Evolutionary conservation across 129 eudicot genomes (phyloP), one percentile per base, ranked within the genome.

Genomic region (Artemisia argyi): DNA sequence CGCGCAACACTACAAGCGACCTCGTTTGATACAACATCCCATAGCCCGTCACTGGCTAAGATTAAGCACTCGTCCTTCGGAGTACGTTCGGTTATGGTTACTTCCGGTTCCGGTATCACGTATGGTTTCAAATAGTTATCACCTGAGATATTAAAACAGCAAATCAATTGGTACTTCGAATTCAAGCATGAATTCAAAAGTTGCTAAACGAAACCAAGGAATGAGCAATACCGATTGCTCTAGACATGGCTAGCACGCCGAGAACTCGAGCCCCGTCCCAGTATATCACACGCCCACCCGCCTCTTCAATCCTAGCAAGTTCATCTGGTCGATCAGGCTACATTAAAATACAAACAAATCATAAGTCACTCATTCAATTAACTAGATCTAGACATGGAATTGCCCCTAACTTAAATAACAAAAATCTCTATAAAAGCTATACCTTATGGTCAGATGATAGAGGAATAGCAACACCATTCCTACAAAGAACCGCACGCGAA

Each of bases 291-390:
- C 96, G 91, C 13, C 98, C 98, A 19, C 98, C 98, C 11, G 96
- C 94, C 1, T 76, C 87, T 76, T 92, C 82, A 12, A 92, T 92
- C 47, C 98, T 78, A 16, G 69, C 74, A 46, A 89, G 78, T 73
- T 92, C 98, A 35, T 92, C 98, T 3, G 96, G 87, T 57, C 96
- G 83, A 78, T 92, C 98, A 44, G 98, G 98, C 96, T 92, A 78
- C 64, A 79, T 6, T n/a, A n/a, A 24, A 18, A 68, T 60, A 60
- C 10, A 16, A 9, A 26, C 11, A 1, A 28, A 9, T 3, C 3
- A 7, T 26, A 22, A 56, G 9, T 48, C 42, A 11, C 10, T 39
- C 46, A 61, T 7, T 42, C 42, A 30, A n/a, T 53, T 54, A 15
- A 22, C 58, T 64, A 63, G 71, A 73, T 73, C 63, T 13, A 49